Conservation (phyloP, 2,329 filamentous ascomycete genomes). For the Verticillium nubilum region DNA sequence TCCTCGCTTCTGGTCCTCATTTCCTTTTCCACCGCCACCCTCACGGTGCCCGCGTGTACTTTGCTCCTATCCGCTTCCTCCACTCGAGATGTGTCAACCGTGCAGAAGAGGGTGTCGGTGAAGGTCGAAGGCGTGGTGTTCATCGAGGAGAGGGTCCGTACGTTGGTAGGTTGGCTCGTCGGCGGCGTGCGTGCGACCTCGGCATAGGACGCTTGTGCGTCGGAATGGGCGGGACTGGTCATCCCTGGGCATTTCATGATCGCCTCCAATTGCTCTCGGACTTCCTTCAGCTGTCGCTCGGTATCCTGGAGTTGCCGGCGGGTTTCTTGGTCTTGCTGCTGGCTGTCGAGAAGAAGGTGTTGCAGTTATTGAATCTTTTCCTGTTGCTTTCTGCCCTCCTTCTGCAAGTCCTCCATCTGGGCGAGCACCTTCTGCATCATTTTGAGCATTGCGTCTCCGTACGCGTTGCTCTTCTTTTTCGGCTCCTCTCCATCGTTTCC, state of each 20-base stretch:
- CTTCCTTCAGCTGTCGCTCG: background rate
- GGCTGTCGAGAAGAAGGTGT: background rate
- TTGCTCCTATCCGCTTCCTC: no score
- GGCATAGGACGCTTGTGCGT: background rate
- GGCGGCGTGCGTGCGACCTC: background rate
- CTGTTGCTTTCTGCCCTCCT: background rate
- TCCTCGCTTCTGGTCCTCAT: no score
- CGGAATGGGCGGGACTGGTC: background rate
- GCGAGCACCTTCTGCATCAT: background rate
- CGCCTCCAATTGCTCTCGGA: conserved; percentile 7
- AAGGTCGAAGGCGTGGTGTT: no score
- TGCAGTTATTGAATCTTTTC: background rate
- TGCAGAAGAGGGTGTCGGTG: no score
- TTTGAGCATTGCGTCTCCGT: background rate
- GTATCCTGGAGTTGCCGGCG: background rate
- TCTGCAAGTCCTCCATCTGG: background rate
- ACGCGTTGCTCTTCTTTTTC: background rate
- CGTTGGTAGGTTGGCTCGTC: background rate
- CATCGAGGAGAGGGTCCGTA: no score
- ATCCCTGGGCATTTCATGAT: conserved; percentile 2
- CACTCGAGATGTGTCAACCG: no score
- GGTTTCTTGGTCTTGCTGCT: background rate
- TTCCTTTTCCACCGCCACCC: no score
- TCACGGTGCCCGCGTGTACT: no score
- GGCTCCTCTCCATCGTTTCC: background rate